These are phyloP conservation scores for Zasmidium citrigriseum DNA, from an alignment of 2,329 filamentous ascomycete species.

Conservation along the genomic window DNA sequence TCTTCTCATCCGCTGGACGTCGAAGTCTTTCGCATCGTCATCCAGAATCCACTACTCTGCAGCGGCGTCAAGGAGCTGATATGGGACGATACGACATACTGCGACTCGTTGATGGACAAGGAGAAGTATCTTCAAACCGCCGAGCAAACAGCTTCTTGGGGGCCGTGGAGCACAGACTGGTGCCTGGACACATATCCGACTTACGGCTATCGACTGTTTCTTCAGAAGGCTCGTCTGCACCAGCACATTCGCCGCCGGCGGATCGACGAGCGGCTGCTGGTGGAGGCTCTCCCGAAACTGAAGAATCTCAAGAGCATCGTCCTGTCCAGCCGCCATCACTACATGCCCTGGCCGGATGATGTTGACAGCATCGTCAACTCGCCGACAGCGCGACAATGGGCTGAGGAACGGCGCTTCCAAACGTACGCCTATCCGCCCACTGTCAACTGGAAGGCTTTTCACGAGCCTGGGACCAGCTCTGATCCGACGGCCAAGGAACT, in stretches of 20 bases:
- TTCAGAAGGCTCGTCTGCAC: neutral
- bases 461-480: neutral
- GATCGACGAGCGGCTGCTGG: neutral
- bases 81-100: constrained; percentile 4
- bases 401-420: neutral
- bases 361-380: neutral
- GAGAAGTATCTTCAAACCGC: neutral
- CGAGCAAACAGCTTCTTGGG: neutral
- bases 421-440: neutral
- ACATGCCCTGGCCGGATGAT: neutral
- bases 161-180: neutral
- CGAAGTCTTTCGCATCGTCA: neutral
- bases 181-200: neutral
- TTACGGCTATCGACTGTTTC: neutral
- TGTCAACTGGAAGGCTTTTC: neutral
- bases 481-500: neutral
- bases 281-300: neutral
- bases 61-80: neutral
- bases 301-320: neutral
- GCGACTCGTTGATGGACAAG: neutral
- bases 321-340: neutral
- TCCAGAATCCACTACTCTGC: neutral
- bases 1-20: constrained; percentile 1
- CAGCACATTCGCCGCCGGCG: neutral
- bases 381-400: neutral